These are phyloP conservation scores for Cercospora sojina DNA, from an alignment of 2,329 filamentous ascomycete genomes.

Conservation along the genomic window DNA sequence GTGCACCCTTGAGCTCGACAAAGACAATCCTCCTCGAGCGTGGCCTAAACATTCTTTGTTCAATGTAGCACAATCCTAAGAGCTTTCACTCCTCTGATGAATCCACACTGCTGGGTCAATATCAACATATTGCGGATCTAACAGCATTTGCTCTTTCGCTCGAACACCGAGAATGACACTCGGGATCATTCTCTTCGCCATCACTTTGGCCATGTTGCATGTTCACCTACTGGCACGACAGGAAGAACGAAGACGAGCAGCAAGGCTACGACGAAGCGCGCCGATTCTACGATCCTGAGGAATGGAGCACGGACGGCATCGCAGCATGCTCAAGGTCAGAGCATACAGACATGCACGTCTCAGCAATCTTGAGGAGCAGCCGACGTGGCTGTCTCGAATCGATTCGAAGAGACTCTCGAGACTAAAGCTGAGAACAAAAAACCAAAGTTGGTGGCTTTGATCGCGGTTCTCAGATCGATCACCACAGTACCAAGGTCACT, in stretches of 20 bases:
- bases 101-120: not conserved
- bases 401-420: too few relatives aligned
- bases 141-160: not conserved
- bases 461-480: too few relatives aligned
- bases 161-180: not conserved
- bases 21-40: too few relatives aligned
- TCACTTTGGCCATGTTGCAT: constrained; percentile 1
- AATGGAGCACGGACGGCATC: too few relatives aligned
- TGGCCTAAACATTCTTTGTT: not conserved
- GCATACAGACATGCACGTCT: too few relatives aligned
- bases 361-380: too few relatives aligned
- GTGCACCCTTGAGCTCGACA: too few relatives aligned
- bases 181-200: constrained; percentile 3
- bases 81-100: not conserved
- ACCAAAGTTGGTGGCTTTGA: too few relatives aligned
- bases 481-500: too few relatives aligned
- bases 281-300: not conserved
- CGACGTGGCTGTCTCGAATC: too few relatives aligned
- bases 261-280: not conserved
- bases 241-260: not conserved
- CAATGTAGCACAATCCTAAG: not conserved
- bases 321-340: too few relatives aligned
- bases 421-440: too few relatives aligned
- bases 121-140: not conserved
- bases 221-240: not conserved